Conservation (phyloP, 164 flowering plant species). For the Kalanchoe fedtschenkoi region DNA sequence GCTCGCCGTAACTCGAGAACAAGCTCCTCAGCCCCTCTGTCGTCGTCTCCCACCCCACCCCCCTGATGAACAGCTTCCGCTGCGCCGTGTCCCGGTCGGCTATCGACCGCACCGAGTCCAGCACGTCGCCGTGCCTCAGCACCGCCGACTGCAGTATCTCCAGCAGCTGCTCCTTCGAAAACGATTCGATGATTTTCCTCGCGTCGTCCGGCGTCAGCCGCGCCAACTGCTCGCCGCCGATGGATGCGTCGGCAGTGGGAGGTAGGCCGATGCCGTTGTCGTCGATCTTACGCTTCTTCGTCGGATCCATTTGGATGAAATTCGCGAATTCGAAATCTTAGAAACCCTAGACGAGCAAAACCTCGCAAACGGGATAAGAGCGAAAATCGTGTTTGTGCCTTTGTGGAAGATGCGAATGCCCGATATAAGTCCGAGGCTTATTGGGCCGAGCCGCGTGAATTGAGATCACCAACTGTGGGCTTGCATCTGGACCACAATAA, state of each 20-base stretch:
- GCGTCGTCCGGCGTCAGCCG: slow-evolving; percentile 40
- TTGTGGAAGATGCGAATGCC: background rate
- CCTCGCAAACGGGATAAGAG: background rate
- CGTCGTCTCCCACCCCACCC: slow-evolving; percentile 93
- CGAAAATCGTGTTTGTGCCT: background rate
- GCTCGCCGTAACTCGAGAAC: slow-evolving; percentile 64
- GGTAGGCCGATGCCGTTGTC: slow-evolving; percentile 38
- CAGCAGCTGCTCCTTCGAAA: slow-evolving; percentile 53
- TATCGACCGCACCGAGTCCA: slow-evolving; percentile 48
- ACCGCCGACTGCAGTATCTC: slow-evolving; percentile 45
- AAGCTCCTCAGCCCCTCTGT: slow-evolving; percentile 54
- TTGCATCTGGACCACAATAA: too few species aligned
- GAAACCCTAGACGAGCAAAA: slow-evolving; percentile 1
- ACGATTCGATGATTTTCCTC: slow-evolving; percentile 48
- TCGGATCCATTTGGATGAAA: slow-evolving; percentile 36
- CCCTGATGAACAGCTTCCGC: slow-evolving; percentile 89
- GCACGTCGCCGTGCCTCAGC: slow-evolving; percentile 48
- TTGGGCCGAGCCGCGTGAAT: background rate
- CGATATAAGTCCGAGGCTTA: background rate
- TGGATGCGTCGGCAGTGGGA: background rate
- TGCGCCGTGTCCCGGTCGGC: slow-evolving; percentile 64
- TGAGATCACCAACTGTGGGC: too few species aligned
- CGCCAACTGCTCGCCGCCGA: background rate
- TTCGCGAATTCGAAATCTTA: background rate
- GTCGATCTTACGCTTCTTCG: slow-evolving; percentile 71